Base-by-base conservation (phyloP, 305 asterid genomes). In the Salvia sclarea region DNA sequence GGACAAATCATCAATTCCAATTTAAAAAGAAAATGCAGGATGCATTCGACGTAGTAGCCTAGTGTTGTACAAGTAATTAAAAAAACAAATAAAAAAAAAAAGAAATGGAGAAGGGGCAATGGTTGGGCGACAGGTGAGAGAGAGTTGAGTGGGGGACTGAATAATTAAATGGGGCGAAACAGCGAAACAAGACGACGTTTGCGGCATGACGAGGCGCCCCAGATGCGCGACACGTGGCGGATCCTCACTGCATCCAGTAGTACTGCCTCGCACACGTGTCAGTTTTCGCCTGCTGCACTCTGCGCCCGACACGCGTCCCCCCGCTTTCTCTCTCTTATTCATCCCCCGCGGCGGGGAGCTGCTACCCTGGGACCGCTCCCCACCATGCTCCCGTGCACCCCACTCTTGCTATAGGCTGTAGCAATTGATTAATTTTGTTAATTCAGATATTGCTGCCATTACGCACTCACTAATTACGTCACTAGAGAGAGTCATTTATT, bases 131-230 rank as follows among this genome's bases (percentile, higher is more conserved):
- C 45, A 72, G 44, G 66, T 54, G 68, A 33, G 52, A 64, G 68
- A 64, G 53, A 25, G 43, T 22, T 41, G 55, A 68, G 79, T 62
- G 71, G 79, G 75, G 58, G 66, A 16, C 38, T 52, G 58, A 73
- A 63, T 68, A 68, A 68, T 68, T 63, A 69, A 64, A 16, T 55
- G 47, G 50, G 60, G 41, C 5, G 60, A 14, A 58, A 66, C 49
- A 33, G 66, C 61, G 35, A 47, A 64, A 74, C 66, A 40, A 41
- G 72, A 70, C 77, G 66, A 55, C 61, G 68, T 61, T 75, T 60
- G 77, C 64, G 70, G 69, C 40, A 30, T 45, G 61, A 74, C 76
- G 75, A 75, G 68, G 75, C 79, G 0, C 9, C 3, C 11, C 48
- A 6, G 49, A 58, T 59, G 58, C 14, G 1, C 0, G 11, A 68